Base-by-base conservation (phyloP, 1,284 basidiomycete species). In the Prillingera fragicola region DNA sequence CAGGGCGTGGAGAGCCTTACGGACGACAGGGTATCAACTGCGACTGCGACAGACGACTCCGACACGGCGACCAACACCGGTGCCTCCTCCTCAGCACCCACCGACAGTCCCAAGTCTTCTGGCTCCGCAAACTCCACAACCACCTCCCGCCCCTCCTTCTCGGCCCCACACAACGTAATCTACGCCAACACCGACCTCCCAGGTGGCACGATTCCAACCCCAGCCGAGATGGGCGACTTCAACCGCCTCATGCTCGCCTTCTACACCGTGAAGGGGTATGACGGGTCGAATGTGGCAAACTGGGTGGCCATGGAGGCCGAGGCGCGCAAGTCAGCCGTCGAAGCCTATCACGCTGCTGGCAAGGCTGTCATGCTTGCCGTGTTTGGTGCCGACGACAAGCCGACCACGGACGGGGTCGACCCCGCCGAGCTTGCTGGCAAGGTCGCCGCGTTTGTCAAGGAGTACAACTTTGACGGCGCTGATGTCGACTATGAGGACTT, bases 401-500 rank as follows among this genome's bases (percentile, higher is more conserved):
- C 59, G 4, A 67, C 38, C 8, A 26, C 19, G 6, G n/a, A 17
- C 14, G 28, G 6, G 9, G 10, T 7, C 9, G 38, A 45, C 32
- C 35, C 48, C 2, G 18, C 4, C 26, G 21, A 29, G 21, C 19
- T 45, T 14, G 48, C 43, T 3, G 15, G 9, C 8, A 8, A 42
- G 3, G n/a, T 73, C 8, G 73, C 72, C 2, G 33, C 45, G 6
- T 74, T 58, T 45, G 70, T 73, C 41, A 68, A 67, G 46, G 39
- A 65, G 27, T 73, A 74, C 53, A 63, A 62, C 12, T 54, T 77
- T 13, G 74, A 76, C 50, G 75, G 75, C 26, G 71, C 76, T 13
- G 75, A 77, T 38, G 65, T 76, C 42, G 74, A 77, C 51, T 76
- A 73, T 48, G 75, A 74, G 58, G 56, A 61, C 33, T 29, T 39